phyloP scores from a whole-genome alignment of 805 yeast genomes.

The Metschnikowia kunwiensis region DNA sequence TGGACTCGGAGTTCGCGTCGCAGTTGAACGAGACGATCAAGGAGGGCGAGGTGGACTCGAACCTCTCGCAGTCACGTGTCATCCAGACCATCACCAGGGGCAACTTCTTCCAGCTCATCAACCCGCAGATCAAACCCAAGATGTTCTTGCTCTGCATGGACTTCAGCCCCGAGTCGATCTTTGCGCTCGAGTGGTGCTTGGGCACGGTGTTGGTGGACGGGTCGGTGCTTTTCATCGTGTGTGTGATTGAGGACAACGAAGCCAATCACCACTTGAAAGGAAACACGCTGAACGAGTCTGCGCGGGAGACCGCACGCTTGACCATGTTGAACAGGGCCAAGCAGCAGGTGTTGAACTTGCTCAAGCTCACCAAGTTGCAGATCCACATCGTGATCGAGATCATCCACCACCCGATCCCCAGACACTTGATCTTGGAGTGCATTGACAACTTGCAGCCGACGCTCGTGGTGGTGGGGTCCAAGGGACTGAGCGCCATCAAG shows the following conservation, averaged over 20 bases:
- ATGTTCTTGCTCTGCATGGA: conserved; percentile 79
- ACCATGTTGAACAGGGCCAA: conserved; percentile 42
- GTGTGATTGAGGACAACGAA: conserved; percentile 47
- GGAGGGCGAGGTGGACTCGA: conserved; percentile 54
- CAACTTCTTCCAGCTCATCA: conserved; percentile 51
- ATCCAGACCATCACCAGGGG: conserved; percentile 71
- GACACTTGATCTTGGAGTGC: conserved; percentile 65
- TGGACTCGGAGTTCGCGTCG: conserved; percentile 59
- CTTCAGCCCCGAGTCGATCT: conserved; percentile 74
- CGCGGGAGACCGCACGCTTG: conserved; percentile 36
- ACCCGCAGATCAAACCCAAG: conserved; percentile 45
- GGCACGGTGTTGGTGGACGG: conserved; percentile 84
- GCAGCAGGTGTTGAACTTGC: conserved; percentile 45
- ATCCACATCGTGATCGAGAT: conserved; percentile 72
- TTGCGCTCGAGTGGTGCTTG: conserved; percentile 84
- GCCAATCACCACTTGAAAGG: conserved; percentile 42
- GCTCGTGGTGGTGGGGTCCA: conserved; percentile 70
- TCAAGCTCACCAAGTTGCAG: conserved; percentile 65
- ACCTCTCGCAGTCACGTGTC: conserved; percentile 53
- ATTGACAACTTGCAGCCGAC: conserved; percentile 72
- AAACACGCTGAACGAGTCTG: conserved; percentile 32
- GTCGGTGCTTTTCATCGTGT: conserved; percentile 71
- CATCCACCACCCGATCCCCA: conserved; percentile 71
- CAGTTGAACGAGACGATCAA: conserved; percentile 50
- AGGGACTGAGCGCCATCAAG: conserved; percentile 67